These are phyloP conservation scores for Solanum etuberosum DNA, from an alignment of 257 asterid genomes.

Conservation along the genomic window DNA sequence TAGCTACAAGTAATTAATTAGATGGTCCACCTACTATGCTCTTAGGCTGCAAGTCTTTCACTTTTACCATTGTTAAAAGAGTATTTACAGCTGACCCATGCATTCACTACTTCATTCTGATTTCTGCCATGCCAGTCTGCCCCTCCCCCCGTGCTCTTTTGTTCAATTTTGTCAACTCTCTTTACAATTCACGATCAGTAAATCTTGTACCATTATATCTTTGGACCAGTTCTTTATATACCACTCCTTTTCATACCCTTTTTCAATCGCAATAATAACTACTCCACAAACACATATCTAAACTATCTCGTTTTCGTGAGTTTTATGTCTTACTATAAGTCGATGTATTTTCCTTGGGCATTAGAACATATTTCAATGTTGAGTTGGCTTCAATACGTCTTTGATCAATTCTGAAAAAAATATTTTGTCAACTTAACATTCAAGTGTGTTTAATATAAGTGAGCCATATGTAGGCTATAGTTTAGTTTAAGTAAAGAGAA, in stretches of 20 bases:
- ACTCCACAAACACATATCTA: not conserved
- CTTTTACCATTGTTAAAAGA: not conserved
- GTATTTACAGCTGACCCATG: not conserved
- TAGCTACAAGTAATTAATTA: not conserved
- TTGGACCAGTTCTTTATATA: not conserved
- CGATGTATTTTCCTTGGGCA: too few relatives aligned
- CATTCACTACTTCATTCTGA: not conserved
- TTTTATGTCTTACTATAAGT: too few relatives aligned
- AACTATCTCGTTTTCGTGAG: too few relatives aligned
- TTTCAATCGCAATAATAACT: not conserved
- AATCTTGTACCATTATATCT: not conserved
- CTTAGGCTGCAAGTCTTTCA: not conserved
- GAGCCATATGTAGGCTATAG: too few relatives aligned
- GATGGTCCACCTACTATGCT: constrained; percentile 18
- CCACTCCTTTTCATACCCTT: not conserved
- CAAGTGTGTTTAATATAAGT: not conserved
- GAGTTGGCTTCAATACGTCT: too few relatives aligned
- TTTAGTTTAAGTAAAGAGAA: too few relatives aligned
- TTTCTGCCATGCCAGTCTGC: not conserved
- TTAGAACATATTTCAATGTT: not conserved
- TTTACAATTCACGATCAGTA: not conserved
- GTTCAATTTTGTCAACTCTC: not conserved
- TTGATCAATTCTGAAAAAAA: rapidly evolving
- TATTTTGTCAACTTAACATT: not conserved
- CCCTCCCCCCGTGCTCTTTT: not conserved